Evolutionary conservation across 805 yeast species (phyloP).

Genomic region (Ogataea philodendri): DNA sequence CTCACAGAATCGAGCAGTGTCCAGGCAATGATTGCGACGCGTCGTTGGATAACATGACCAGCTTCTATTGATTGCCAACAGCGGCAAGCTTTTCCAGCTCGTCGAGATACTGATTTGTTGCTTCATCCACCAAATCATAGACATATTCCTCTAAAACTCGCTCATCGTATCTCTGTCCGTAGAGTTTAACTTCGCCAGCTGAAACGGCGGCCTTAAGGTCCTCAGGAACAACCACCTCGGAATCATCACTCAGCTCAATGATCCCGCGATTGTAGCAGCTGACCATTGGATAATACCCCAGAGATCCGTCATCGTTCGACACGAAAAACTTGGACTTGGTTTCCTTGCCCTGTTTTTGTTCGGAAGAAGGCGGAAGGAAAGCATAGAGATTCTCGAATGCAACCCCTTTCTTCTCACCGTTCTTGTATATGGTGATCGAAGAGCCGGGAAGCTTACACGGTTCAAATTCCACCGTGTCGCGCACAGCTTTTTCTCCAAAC

Average conservation of each 20-base stretch:
- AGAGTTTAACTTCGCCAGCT: conserved; percentile 41
- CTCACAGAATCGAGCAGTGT: conserved; percentile 32
- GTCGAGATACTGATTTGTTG: conserved; percentile 60
- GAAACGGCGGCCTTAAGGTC: conserved; percentile 30
- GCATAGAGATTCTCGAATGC: conserved; percentile 69
- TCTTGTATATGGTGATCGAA: conserved; percentile 65
- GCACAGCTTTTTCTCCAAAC: conserved; percentile 64
- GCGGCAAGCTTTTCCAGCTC: conserved; percentile 21
- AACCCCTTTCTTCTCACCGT: conserved; percentile 66
- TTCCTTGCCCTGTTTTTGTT: conserved; percentile 38
- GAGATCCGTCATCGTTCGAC: conserved; percentile 70
- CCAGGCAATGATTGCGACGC: conserved; percentile 32
- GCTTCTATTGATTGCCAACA: conserved; percentile 16
- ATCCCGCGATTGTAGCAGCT: conserved; percentile 79
- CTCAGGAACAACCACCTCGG: conserved; percentile 51
- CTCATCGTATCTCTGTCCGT: conserved; percentile 62
- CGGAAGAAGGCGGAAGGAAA: conserved; percentile 77
- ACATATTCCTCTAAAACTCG: conserved; percentile 75
- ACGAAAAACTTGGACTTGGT: conserved; percentile 16
- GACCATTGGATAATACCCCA: conserved; percentile 91
- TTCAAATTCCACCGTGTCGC: conserved; percentile 45
- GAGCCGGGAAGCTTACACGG: conserved; percentile 57
- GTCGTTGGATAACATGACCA: conserved; percentile 16
- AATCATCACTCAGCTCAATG: conserved; percentile 69
- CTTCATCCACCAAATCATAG: conserved; percentile 84